A percentile compares a stretch with the other conserved stretches of the same genome.
phyloP scores from a whole-genome alignment of 2,329 filamentous ascomycete species.

The Xylaria sp. region DNA sequence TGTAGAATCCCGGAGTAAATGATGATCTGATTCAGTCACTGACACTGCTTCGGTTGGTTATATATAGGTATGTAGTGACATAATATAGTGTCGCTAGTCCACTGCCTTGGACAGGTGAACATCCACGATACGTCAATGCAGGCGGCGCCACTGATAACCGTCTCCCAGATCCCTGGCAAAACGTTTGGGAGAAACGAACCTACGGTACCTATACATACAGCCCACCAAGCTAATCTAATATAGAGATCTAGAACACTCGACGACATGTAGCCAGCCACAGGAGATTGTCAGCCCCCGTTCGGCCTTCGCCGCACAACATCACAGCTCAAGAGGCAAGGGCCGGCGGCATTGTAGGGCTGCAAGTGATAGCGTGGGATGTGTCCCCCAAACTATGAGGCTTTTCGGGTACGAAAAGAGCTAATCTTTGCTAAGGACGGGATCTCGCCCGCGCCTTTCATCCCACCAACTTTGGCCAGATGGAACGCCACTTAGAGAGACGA shows the following conservation, averaged over 20 bases:
- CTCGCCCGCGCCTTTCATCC: slow-evolving; percentile 7
- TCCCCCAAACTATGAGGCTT: slow-evolving; percentile 22
- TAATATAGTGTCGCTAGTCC: neutral
- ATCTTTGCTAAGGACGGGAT: slow-evolving; percentile 27
- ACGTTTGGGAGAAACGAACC: slow-evolving; percentile 19
- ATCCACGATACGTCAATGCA: slow-evolving; percentile 18
- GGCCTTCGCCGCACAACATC: slow-evolving; percentile 9
- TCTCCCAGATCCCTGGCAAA: slow-evolving; percentile 19
- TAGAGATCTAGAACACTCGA: slow-evolving; percentile 32
- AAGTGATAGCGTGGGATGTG: slow-evolving; percentile 5
- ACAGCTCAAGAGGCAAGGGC: neutral
- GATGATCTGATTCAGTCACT: neutral
- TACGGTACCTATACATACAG: neutral
- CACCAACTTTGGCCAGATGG: neutral
- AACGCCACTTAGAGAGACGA: slow-evolving; percentile 24
- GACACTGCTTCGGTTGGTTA: neutral
- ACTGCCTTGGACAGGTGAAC: neutral
- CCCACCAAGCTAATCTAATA: neutral
- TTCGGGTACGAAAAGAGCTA: slow-evolving; percentile 23
- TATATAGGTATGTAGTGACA: no score
- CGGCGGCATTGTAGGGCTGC: slow-evolving; percentile 4
- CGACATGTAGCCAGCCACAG: slow-evolving; percentile 17
- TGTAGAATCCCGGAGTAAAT: slow-evolving; percentile 10
- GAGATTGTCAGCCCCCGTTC: slow-evolving; percentile 20
- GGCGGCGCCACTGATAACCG: slow-evolving; percentile 28